phyloP scores from a whole-genome alignment of 2,329 filamentous ascomycete genomes.

The Pestalotiopsis sp. region DNA sequence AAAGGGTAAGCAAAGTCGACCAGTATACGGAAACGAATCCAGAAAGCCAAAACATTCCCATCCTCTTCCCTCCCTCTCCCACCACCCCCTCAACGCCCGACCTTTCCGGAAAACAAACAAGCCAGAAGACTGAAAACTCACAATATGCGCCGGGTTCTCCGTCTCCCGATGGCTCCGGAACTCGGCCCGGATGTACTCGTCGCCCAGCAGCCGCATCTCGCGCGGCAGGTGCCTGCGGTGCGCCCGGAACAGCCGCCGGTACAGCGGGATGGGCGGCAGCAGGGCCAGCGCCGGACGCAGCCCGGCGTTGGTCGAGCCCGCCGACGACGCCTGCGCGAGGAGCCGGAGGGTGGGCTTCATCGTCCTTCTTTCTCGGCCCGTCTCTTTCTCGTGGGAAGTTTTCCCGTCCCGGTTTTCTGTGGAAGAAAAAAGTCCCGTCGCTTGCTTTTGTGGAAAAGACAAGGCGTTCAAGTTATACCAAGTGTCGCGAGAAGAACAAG shows the following conservation, averaged over 20 bases:
- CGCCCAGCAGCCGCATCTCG: constrained; percentile 81
- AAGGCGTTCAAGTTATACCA: not conserved
- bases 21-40: too few relatives aligned
- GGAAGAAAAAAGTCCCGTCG: not conserved
- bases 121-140: constrained; percentile 42
- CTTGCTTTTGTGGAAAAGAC: not conserved
- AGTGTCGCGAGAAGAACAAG: not conserved
- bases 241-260: constrained; percentile 81
- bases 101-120: not conserved
- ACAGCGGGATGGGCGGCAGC: constrained; percentile 85
- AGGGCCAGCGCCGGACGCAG: constrained; percentile 60
- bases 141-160: constrained; percentile 91
- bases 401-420: not conserved
- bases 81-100: not conserved
- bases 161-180: constrained; percentile 82
- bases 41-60: not conserved
- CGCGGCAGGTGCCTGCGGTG: constrained; percentile 77
- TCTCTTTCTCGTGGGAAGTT: not conserved
- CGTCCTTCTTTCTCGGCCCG: not conserved
- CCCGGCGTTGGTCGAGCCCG: constrained; percentile 20
- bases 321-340: constrained; percentile 26
- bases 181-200: constrained; percentile 91
- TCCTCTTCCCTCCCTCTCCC: not conserved
- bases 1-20: not conserved
- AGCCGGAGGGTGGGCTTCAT: constrained; percentile 28